Base-by-base conservation (phyloP, 2,329 filamentous ascomycete species). In the Colletotrichum sp. region DNA sequence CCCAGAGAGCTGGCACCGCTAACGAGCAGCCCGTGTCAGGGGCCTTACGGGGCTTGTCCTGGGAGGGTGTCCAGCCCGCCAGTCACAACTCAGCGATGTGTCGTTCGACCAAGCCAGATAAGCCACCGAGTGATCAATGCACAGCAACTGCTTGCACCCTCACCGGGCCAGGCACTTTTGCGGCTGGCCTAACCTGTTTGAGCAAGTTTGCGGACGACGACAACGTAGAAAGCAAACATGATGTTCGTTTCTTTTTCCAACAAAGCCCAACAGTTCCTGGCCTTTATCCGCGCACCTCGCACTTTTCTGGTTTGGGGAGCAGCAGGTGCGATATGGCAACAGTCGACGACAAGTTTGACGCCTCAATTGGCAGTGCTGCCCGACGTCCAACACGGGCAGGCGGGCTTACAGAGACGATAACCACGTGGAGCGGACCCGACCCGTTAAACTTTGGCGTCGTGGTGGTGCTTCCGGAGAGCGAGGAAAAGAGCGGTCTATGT, bases 1-100 rank as follows among this genome's bases (percentile, higher is more conserved):
- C 68, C 72, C 68, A 66, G 48, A 52, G 63, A 13, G 26, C 52
- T 65, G 72, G 68, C 63, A 67, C 69, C 55, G 55, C 69, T 52
- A 72, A 32, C 26, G 34, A 63, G 43, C 43, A 52, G 24, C 21
- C 69, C 32, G 60, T 67, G 73, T 67, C 63, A 75, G 61, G 72
- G 68, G 43, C 48, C 10, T 26, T 28, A 24, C 21, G 66, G 61
- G 68, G 52, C 60, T 48, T 28, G 36, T 52, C 48, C 36, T 43
- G 30, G 12, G n/a, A 64, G 21, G 28, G 58, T 36, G n/a, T 8
- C 34, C 6, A 36, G 38, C 43, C 21, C 43, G 43, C 73, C 73
- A 75, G 69, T 75, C 70, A 68, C 64, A 57, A 34, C 38, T 64
- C 55, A 68, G 70, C 57, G 69, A 72, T 75, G 69, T 38, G 72